Conservation (phyloP, 441 rosid species). For the Brassica hybrid region DNA sequence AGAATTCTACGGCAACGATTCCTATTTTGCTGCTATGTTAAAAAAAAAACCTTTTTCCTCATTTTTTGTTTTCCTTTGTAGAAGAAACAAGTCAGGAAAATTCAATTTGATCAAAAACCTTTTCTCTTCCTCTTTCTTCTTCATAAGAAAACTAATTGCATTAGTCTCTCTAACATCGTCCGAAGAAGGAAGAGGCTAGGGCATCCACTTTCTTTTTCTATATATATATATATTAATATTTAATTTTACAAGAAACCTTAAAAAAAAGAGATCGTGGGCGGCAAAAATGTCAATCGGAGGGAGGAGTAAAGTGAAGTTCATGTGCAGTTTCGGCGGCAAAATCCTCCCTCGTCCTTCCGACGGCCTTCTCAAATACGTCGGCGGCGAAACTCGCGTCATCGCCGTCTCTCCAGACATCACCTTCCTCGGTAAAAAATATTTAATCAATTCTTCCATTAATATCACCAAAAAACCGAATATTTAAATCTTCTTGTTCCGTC, state of each 20-base stretch:
- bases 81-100: background rate
- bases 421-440: conserved; percentile 50
- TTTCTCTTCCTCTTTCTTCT: conserved; percentile 30
- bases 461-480: background rate
- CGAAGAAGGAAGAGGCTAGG: conserved; percentile 36
- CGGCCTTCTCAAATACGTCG: conserved; percentile 76
- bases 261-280: background rate
- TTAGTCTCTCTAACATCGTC: background rate
- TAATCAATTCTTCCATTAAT: background rate
- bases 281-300: conserved; percentile 36
- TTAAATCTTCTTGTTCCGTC: background rate
- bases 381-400: conserved; percentile 89
- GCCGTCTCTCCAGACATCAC: conserved; percentile 58
- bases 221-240: background rate
- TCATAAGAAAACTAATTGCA: conserved; percentile 7
- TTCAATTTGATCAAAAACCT: conserved; percentile 34
- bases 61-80: background rate
- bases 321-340: conserved; percentile 89
- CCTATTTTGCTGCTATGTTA: conserved; percentile 10
- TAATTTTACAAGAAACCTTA: conserved; percentile 6
- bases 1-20: conserved; percentile 8
- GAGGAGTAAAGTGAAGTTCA: conserved; percentile 57
- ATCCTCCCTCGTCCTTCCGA: conserved; percentile 70
- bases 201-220: background rate
- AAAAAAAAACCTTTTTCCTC: background rate